A percentile compares a stretch with the other conserved stretches of the same genome.
Evolutionary conservation across 371 early-diverging fungal genomes (phyloP).

Genomic region (Apophysomyces ossiformis): DNA sequence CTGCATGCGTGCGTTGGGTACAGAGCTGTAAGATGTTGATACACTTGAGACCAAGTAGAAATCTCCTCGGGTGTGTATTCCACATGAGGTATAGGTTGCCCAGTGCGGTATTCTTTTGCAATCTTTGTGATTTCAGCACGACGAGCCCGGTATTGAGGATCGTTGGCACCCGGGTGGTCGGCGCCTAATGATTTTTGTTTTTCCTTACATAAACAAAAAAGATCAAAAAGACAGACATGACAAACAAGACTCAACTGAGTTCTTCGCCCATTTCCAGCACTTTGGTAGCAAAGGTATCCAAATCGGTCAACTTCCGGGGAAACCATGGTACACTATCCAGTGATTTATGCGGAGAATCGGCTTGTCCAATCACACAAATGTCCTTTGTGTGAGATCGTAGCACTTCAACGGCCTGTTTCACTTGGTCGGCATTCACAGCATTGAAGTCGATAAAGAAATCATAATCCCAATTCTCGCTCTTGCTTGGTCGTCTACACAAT

Average conservation of each 20-base stretch:
- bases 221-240: background rate
- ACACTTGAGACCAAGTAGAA: slow-evolving; percentile 88
- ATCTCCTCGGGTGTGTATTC: slow-evolving; percentile 87
- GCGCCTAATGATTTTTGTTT: slow-evolving; percentile 51
- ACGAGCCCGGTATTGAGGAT: slow-evolving; percentile 84
- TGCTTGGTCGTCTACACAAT: slow-evolving; percentile 73
- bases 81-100: slow-evolving; percentile 84
- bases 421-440: slow-evolving; percentile 59
- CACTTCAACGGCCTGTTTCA: slow-evolving; percentile 59
- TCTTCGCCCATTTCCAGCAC: slow-evolving; percentile 94
- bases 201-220: background rate
- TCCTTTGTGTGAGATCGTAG: slow-evolving; percentile 68
- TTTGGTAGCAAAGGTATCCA: slow-evolving; percentile 93
- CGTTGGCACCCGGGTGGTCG: slow-evolving; percentile 96
- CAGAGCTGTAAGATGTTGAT: slow-evolving; percentile 72
- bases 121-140: slow-evolving; percentile 86
- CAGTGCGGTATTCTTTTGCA: slow-evolving; percentile 86
- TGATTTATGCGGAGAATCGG: background rate
- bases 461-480: slow-evolving; percentile 79
- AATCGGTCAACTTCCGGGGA: slow-evolving; percentile 90
- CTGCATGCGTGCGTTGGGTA: slow-evolving; percentile 91
- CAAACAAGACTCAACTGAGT: slow-evolving; percentile 47
- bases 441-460: slow-evolving; percentile 94
- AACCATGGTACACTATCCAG: slow-evolving; percentile 84
- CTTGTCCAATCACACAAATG: slow-evolving; percentile 56